Conservation (phyloP, 2,329 filamentous ascomycete genomes). For the Cladobotryum protrusum region DNA sequence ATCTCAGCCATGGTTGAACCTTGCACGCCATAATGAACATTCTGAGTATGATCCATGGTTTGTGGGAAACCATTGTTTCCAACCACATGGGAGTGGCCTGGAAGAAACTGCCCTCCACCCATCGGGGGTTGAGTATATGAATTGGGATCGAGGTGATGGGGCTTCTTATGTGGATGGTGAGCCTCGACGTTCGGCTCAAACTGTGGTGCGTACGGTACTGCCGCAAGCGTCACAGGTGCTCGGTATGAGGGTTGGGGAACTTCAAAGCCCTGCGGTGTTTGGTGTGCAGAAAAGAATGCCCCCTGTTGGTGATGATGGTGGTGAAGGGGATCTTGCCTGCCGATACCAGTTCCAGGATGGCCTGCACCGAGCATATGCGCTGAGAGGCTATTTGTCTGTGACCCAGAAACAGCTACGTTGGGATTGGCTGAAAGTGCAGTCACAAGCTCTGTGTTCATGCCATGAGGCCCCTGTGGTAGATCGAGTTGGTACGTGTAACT, state of each 20-base stretch:
- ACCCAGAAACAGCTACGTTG: neutral
- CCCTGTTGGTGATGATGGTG: neutral
- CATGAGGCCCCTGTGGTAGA: slow-evolving; percentile 1
- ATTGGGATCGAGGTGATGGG: neutral
- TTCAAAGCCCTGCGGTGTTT: neutral
- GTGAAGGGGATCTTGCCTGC: no score
- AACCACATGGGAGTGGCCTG: neutral
- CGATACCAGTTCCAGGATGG: neutral
- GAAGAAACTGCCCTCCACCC: slow-evolving; percentile 3
- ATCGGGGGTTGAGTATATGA: neutral
- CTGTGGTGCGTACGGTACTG: neutral
- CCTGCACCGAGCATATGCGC: neutral
- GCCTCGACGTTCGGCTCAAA: neutral
- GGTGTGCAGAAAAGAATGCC: neutral
- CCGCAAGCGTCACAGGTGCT: neutral
- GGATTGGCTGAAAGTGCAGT: neutral
- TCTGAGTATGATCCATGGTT: neutral
- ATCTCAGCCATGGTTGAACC: neutral
- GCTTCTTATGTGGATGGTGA: neutral
- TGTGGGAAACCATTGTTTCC: neutral
- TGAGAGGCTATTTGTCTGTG: neutral
- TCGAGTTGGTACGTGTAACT: neutral
- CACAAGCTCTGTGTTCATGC: neutral
- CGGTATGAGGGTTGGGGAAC: neutral
- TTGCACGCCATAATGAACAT: neutral